Percentiles rank a stretch among this genome's conserved stretches.
phyloP scores from a whole-genome alignment of 2,329 filamentous ascomycete genomes.

The Delphinella strobiligena region DNA sequence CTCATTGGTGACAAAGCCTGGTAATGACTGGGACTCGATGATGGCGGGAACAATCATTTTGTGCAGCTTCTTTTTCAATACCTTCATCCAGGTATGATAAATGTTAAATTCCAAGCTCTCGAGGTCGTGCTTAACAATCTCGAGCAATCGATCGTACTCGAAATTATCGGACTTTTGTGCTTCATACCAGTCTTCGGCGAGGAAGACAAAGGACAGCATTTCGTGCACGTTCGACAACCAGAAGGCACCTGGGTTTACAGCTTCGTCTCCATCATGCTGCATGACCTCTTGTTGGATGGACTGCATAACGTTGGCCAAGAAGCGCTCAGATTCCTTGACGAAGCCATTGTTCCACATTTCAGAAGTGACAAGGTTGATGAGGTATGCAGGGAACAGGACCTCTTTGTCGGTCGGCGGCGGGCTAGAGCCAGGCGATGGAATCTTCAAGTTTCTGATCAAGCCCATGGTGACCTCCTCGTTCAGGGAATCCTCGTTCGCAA shows the following conservation, averaged over 20 bases:
- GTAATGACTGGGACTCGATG: slow-evolving; percentile 95
- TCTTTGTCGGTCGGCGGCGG: slow-evolving; percentile 95
- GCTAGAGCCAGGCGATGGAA: slow-evolving; percentile 74
- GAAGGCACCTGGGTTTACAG: slow-evolving; percentile 93
- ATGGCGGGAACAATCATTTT: slow-evolving; percentile 99
- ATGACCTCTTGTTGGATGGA: slow-evolving; percentile 99
- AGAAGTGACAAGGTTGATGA: slow-evolving; percentile 97
- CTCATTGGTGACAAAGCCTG: slow-evolving; percentile 97
- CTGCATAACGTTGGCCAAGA: slow-evolving; percentile 98
- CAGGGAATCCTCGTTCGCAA: slow-evolving; percentile 88
- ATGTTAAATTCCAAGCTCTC: slow-evolving; percentile 99
- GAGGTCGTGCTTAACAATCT: slow-evolving; percentile 98
- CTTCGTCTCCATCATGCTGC: slow-evolving; percentile 95
- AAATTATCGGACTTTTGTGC: slow-evolving; percentile 99
- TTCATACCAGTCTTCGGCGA: slow-evolving; percentile 99
- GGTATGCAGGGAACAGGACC: slow-evolving; percentile 93
- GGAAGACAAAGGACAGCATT: slow-evolving; percentile 98
- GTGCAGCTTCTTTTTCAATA: slow-evolving; percentile 95
- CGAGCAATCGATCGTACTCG: slow-evolving; percentile 91
- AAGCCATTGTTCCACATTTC: slow-evolving; percentile 99
- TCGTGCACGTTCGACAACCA: slow-evolving; percentile 99
- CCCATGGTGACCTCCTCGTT: slow-evolving; percentile 97
- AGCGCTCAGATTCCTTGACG: slow-evolving; percentile 97
- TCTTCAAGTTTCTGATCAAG: slow-evolving; percentile 91
- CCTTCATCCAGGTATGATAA: slow-evolving; percentile 99